Evolutionary conservation across 345 rosid genomes (phyloP).

Genomic region (Linum tenue): DNA sequence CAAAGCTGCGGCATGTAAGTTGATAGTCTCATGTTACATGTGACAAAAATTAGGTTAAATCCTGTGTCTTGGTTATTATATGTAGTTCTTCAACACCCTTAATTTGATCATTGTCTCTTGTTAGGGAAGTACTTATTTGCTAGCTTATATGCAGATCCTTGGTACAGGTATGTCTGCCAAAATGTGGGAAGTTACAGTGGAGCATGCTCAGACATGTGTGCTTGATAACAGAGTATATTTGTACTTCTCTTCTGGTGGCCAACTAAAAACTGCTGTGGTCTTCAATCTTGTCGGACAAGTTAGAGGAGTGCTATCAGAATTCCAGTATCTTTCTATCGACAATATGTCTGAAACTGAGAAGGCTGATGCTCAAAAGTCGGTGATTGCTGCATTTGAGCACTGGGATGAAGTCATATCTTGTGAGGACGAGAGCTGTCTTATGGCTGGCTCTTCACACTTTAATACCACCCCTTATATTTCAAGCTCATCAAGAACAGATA

Average conservation of each 20-base stretch:
- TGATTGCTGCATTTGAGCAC: constrained; percentile 55
- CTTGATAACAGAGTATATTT: constrained; percentile 58
- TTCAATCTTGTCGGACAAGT: constrained; percentile 91
- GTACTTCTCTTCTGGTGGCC: constrained; percentile 48
- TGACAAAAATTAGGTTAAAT: neutral
- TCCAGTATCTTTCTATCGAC: constrained; percentile 52
- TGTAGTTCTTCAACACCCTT: constrained; percentile 1
- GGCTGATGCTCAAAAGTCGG: constrained; percentile 72
- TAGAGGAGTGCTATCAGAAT: constrained; percentile 59
- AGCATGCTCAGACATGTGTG: constrained; percentile 77
- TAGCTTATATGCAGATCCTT: constrained; percentile 50
- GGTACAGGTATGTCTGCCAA: constrained; percentile 98
- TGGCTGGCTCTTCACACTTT: constrained; percentile 31
- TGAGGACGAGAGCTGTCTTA: constrained; percentile 51
- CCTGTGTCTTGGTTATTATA: neutral
- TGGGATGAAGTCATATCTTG: constrained; percentile 50
- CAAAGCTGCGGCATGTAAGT: constrained; percentile 70
- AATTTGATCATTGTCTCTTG: neutral
- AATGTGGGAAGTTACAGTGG: constrained; percentile 94
- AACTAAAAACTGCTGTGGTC: constrained; percentile 68
- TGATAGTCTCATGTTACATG: constrained; percentile 11
- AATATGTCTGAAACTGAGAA: constrained; percentile 75
- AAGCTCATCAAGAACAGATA: constrained; percentile 33
- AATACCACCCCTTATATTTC: constrained; percentile 25
- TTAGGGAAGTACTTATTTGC: constrained; percentile 1